Evolutionary conservation across 2,329 filamentous ascomycete species (phyloP).

Genomic region (Periconia digitata): DNA sequence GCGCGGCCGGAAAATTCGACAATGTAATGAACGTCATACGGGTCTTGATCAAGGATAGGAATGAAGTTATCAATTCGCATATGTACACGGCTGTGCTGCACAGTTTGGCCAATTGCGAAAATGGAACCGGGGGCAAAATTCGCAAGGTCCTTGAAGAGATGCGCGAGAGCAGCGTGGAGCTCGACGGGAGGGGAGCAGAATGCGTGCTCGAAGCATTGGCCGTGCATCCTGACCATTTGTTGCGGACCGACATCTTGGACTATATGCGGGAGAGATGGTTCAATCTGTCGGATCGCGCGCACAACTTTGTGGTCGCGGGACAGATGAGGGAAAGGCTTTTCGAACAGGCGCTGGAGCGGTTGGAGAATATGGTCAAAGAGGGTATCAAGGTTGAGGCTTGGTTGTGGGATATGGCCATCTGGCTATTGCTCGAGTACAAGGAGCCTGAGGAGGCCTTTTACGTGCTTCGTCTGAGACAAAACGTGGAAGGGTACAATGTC

Average conservation of each 20-base stretch:
- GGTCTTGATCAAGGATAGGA: slow-evolving; percentile 60
- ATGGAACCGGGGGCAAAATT: slow-evolving; percentile 69
- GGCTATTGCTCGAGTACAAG: slow-evolving; percentile 68
- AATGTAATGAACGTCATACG: slow-evolving; percentile 52
- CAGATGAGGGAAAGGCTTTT: slow-evolving; percentile 79
- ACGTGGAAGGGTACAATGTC: slow-evolving; percentile 34
- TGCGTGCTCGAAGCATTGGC: slow-evolving; percentile 71
- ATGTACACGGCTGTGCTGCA: slow-evolving; percentile 76
- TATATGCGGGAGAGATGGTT: slow-evolving; percentile 77
- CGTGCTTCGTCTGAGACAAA: slow-evolving; percentile 61
- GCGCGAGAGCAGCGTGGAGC: slow-evolving; percentile 60
- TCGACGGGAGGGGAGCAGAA: slow-evolving; percentile 70
- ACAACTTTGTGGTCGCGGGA: slow-evolving; percentile 70
- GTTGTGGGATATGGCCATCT: slow-evolving; percentile 78
- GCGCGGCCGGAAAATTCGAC: slow-evolving; percentile 24
- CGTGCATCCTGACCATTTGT: slow-evolving; percentile 81
- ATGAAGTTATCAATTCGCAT: slow-evolving; percentile 57
- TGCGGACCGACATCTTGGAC: slow-evolving; percentile 70
- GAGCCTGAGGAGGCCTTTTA: slow-evolving; percentile 77
- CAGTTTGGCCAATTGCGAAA: slow-evolving; percentile 63
- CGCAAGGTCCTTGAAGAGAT: slow-evolving; percentile 71
- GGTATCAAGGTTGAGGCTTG: slow-evolving; percentile 63
- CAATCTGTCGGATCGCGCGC: slow-evolving; percentile 60
- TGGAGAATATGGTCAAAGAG: slow-evolving; percentile 67
- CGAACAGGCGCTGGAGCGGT: slow-evolving; percentile 72